Evolutionary conservation across 2,329 filamentous ascomycete species (phyloP).

Genomic region (Fusarium euwallaceae): DNA sequence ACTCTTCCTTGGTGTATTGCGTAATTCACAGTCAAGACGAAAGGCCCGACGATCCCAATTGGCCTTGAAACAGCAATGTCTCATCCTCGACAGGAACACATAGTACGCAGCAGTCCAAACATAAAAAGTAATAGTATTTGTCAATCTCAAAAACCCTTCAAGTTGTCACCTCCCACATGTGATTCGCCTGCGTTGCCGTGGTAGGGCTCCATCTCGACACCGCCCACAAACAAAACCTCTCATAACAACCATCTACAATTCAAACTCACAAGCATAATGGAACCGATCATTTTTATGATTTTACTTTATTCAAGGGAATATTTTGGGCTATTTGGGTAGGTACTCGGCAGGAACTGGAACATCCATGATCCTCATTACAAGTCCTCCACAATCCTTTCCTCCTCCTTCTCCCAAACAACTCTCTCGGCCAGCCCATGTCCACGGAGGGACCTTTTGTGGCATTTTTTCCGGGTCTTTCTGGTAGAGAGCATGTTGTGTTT

Average conservation of each 20-base stretch:
- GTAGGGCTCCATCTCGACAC: not conserved
- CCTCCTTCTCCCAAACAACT: constrained; percentile 5
- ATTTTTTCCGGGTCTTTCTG: constrained; percentile 17
- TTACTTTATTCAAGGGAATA: constrained; percentile 32
- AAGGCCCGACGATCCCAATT: not conserved
- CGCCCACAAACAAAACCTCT: not conserved
- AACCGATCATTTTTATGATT: constrained; percentile 32
- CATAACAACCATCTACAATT: not conserved
- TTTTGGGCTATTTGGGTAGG: constrained; percentile 9
- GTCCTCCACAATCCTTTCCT: constrained; percentile 9
- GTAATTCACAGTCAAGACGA: not conserved
- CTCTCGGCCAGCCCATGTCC: constrained; percentile 29
- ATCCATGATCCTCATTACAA: constrained; percentile 21
- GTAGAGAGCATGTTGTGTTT: constrained; percentile 20
- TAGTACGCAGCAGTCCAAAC: not conserved
- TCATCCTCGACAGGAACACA: not conserved
- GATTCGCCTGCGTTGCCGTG: not conserved
- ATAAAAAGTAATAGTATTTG: not conserved
- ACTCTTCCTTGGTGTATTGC: not conserved
- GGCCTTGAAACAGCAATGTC: not conserved
- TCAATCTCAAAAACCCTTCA: not conserved
- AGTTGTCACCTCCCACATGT: not conserved
- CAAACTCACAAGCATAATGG: constrained; percentile 37
- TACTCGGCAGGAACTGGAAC: constrained; percentile 22
- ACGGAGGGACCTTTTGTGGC: constrained; percentile 20